Evolutionary conservation across 192 early-diverging fungal species (phyloP).

Genomic region (Dissophora ornata): DNA sequence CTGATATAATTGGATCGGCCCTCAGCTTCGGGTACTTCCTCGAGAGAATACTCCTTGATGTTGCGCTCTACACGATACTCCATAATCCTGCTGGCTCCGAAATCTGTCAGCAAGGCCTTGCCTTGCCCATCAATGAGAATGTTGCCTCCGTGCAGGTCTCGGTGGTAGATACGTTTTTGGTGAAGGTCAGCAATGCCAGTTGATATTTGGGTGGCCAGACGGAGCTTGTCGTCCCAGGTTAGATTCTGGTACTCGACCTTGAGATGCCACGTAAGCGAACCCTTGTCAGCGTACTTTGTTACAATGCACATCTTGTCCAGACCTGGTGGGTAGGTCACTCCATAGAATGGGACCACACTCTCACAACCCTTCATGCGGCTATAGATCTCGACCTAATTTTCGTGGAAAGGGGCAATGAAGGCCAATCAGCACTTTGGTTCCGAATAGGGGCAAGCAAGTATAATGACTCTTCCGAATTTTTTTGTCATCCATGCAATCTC

Average conservation of each 20-base stretch:
- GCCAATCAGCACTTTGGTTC: background rate
- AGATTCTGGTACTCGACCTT: slow-evolving; percentile 45
- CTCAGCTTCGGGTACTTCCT: background rate
- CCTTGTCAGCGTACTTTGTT: slow-evolving; percentile 53
- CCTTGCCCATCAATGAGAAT: slow-evolving; percentile 41
- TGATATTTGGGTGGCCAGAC: slow-evolving; percentile 48
- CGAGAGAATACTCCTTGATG: slow-evolving; percentile 22
- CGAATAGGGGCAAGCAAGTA: too few species aligned
- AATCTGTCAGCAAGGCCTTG: slow-evolving; percentile 49
- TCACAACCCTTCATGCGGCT: slow-evolving; percentile 40
- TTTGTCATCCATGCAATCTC: too few species aligned
- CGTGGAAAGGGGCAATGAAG: background rate
- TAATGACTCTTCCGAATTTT: too few species aligned
- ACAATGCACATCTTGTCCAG: slow-evolving; percentile 49
- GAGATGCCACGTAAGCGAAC: slow-evolving; percentile 51
- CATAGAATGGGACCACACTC: slow-evolving; percentile 35
- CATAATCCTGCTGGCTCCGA: slow-evolving; percentile 50
- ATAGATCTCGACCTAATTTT: slow-evolving; percentile 40
- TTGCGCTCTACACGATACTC: slow-evolving; percentile 37
- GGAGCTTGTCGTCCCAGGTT: slow-evolving; percentile 49
- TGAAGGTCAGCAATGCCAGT: slow-evolving; percentile 40
- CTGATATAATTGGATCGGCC: slow-evolving; percentile 36
- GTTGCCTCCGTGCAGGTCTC: slow-evolving; percentile 52
- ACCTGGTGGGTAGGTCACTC: slow-evolving; percentile 36
- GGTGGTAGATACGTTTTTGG: slow-evolving; percentile 46